phyloP scores from a whole-genome alignment of 768 basidiomycete genomes.

The Hericium alpestre region DNA sequence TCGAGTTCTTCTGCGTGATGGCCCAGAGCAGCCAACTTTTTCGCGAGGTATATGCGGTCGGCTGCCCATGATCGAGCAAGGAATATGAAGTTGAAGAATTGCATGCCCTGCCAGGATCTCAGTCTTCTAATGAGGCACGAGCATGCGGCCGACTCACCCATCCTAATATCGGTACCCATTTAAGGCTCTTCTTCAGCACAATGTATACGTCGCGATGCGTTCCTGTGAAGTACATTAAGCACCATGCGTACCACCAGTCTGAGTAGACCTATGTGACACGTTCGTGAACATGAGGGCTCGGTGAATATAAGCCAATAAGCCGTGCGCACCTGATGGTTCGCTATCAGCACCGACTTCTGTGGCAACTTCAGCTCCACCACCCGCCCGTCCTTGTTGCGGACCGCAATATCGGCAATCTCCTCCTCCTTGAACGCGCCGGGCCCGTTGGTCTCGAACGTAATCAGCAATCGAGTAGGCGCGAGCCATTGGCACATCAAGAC shows the following conservation, averaged over 20 bases:
- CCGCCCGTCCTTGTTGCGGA: constrained; percentile 45
- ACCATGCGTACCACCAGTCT: constrained; percentile 86
- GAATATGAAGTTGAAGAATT: constrained; percentile 90
- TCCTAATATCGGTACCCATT: constrained; percentile 77
- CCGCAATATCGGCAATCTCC: constrained; percentile 47
- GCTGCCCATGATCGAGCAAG: constrained; percentile 85
- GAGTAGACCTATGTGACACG: constrained; percentile 45
- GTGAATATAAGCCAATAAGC: background rate
- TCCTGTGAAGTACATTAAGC: constrained; percentile 58
- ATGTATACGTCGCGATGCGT: constrained; percentile 74
- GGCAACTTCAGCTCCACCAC: constrained; percentile 60
- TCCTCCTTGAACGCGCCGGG: constrained; percentile 50
- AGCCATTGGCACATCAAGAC: constrained; percentile 78
- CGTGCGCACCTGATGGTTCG: constrained; percentile 77
- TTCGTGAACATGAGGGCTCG: background rate
- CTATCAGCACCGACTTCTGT: constrained; percentile 70
- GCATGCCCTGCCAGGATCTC: constrained; percentile 58
- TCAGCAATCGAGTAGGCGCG: constrained; percentile 58
- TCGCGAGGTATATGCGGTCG: constrained; percentile 59
- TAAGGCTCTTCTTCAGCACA: constrained; percentile 84
- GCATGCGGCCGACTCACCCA: constrained; percentile 45
- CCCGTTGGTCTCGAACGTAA: constrained; percentile 68
- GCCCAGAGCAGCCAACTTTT: constrained; percentile 59
- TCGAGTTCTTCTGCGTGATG: constrained; percentile 55
- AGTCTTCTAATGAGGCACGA: background rate